A percentile compares a stretch with the other conserved stretches of the same genome.
Conservation (phyloP, 441 rosid species). For the Jatropha podagrica region DNA sequence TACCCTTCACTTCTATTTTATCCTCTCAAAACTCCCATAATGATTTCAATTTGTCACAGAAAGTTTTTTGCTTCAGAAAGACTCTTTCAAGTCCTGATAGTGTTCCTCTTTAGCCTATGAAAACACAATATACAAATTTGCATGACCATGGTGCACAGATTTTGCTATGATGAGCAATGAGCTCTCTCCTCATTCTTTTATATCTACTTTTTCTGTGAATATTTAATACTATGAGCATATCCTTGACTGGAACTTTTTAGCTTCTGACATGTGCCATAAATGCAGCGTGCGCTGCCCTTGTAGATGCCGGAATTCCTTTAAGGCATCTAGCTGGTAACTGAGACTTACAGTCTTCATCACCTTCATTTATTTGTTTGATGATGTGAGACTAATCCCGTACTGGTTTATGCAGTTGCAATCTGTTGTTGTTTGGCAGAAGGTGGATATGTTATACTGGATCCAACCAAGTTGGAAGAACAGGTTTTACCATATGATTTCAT, state of each 20-base stretch:
- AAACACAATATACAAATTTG: neutral
- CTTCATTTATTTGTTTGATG: constrained; percentile 10
- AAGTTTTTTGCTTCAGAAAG: neutral
- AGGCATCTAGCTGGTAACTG: constrained; percentile 85
- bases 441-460: constrained; percentile 70
- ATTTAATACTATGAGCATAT: constrained; percentile 16
- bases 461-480: constrained; percentile 87
- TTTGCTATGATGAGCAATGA: neutral
- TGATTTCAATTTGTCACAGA: neutral
- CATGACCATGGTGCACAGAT: neutral
- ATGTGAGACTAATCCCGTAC: constrained; percentile 13
- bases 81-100: neutral
- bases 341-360: constrained; percentile 10
- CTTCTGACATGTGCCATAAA: constrained; percentile 92
- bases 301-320: constrained; percentile 95
- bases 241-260: constrained; percentile 54
- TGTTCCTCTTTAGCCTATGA: neutral
- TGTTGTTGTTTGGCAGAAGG: constrained; percentile 73
- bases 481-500: constrained; percentile 29
- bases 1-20: neutral
- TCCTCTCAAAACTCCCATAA: neutral
- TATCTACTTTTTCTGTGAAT: neutral
- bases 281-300: constrained; percentile 94
- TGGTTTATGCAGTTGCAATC: constrained; percentile 66
- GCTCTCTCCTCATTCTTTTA: neutral